Base-by-base conservation (phyloP, 495 filamentous ascomycete genomes). In the Hyaloscypha hepaticicola region DNA sequence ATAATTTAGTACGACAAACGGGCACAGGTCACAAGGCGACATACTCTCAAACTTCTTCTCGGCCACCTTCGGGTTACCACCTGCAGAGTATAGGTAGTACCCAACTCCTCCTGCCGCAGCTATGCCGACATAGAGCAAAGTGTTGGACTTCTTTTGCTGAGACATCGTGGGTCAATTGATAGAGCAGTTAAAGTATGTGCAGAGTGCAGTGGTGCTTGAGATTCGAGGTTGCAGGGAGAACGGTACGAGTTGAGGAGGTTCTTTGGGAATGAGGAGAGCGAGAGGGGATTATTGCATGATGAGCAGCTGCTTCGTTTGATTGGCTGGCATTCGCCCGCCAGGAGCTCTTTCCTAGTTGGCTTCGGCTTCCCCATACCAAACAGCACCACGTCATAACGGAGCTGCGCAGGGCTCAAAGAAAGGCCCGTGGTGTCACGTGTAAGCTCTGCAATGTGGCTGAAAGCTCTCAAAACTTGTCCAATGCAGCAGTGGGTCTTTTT, bases 1-100 rank as follows among this genome's bases (percentile, higher is more conserved):
- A 11, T 69, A 38, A 67, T 69, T 67, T 75, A 65, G 45, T 63
- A 31, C 7, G n/a, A 49, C 2, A 29, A 27, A 28, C 5, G 3
- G 34, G 19, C n/a, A 19, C 9, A 63, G 45, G 56, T 2, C n/a
- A 25, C 16, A 22, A 56, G 16, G 33, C 27, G 53, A 77, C 82
- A 57, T 76, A 96, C 95, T 82, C 79, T 96, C 91, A 67, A 90
- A 81, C 65, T 93, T 77, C 79, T 93, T 90, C 82, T 89, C 83
- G 12, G 94, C 94, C 28, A 83, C 84, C 63, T 89, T 87, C n/a
- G 90, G 84, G 73, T 88, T 82, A 38, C 95, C 95, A 57, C 93
- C 93, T 0, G 94, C 90, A 25, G 78, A 81, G 78, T 97, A 98
- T 59, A 98, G 81, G 80, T 98, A 99, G 83, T 97, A 97, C 19